These are phyloP conservation scores for Mycena galopus DNA, from an alignment of 768 basidiomycete genomes.

Conservation along the genomic window DNA sequence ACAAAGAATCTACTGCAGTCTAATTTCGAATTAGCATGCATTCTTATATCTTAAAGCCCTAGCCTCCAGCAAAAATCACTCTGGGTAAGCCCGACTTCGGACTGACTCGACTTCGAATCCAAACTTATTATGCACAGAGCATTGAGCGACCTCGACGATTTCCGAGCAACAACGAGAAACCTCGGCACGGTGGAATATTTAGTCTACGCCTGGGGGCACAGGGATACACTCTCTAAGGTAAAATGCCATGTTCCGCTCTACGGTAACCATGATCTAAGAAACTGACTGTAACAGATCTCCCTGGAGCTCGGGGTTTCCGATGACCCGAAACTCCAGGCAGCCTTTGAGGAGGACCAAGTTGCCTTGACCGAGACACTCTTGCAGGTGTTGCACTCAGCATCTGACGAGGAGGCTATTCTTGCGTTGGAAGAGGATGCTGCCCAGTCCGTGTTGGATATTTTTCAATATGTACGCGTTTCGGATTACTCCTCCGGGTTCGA, in stretches of 20 bases:
- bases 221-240: conserved; percentile 7
- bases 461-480: conserved; percentile 23
- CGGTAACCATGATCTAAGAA: too few species aligned
- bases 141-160: neutral
- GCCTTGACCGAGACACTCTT: neutral
- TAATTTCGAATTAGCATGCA: neutral
- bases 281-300: conserved; percentile 8
- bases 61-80: neutral
- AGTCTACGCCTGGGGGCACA: neutral
- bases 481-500: neutral
- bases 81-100: neutral
- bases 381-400: conserved; percentile 4
- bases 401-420: conserved; percentile 5
- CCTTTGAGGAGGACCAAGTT: conserved; percentile 14
- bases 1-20: neutral
- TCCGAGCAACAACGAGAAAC: neutral
- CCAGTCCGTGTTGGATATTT: conserved; percentile 22
- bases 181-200: neutral
- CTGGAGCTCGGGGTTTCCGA: neutral
- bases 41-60: neutral
- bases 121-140: neutral
- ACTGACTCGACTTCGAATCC: neutral
- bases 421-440: conserved; percentile 21
- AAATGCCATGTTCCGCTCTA: neutral
- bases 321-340: conserved; percentile 6